Evolutionary conservation across 2,329 filamentous ascomycete genomes (phyloP).

Genomic region (Cordyceps cateniannulata): DNA sequence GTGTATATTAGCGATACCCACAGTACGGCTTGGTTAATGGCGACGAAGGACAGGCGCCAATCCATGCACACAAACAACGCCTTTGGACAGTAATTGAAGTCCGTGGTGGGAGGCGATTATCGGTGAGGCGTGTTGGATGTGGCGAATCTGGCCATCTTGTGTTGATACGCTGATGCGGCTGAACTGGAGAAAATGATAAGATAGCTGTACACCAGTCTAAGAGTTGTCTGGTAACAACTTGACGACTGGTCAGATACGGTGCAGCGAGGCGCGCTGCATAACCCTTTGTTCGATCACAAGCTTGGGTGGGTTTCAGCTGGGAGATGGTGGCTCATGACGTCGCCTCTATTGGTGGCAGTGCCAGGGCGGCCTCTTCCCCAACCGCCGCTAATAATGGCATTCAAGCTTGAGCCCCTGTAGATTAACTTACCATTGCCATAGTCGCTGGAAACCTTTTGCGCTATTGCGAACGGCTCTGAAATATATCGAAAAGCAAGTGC

Average conservation of each 20-base stretch:
- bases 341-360: slow-evolving; percentile 6
- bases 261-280: too few relatives aligned
- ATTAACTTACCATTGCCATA: not conserved
- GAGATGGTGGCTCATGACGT: slow-evolving; percentile 10
- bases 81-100: not conserved
- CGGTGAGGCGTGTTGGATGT: not conserved
- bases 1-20: slow-evolving; percentile 9
- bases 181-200: not conserved
- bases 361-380: slow-evolving; percentile 11
- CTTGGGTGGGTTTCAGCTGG: slow-evolving; percentile 8
- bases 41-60: not conserved
- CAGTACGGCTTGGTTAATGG: not conserved
- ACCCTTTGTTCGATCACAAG: slow-evolving; percentile 3
- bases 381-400: slow-evolving; percentile 5
- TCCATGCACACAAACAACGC: not conserved
- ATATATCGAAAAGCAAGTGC: not conserved
- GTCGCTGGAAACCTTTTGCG: not conserved
- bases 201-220: too few relatives aligned
- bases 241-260: too few relatives aligned
- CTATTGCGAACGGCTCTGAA: not conserved
- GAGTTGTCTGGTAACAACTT: too few relatives aligned
- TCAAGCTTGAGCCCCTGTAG: not conserved
- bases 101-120: not conserved
- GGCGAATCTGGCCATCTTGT: not conserved
- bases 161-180: not conserved